Evolutionary conservation across 1,284 basidiomycete genomes (phyloP), one percentile per base, ranked within the genome.

Genomic region (Neolentinus lepideus): DNA sequence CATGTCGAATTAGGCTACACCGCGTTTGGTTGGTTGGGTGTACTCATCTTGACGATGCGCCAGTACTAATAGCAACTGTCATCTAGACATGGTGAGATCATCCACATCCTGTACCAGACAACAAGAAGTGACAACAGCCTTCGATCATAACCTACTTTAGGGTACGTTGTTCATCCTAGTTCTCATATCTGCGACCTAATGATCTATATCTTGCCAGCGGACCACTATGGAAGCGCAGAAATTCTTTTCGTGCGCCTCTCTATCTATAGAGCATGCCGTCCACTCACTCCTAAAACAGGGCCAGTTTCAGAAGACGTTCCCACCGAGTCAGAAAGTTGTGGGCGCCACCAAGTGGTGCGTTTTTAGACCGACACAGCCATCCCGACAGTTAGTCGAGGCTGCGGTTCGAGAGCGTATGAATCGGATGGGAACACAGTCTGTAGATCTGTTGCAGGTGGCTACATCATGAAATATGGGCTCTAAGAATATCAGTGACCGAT

Each of bases 261-360:
- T 46, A 52, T 35, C 24, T 14, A 4, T n/a, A 26, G 22, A 11
- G n/a, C 9, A 35, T 35, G 38, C 38, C 19, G 16, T 16, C 38
- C 38, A n/a, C 29, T n/a, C 12, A 43, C 38, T 4, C n/a, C 53
- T 51, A 47, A 52, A 56, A 46, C 65, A 90, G 88, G 88, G 88
- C 14, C 81, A 86, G 66, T 88, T 87, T 66, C 76, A 78, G 56
- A 66, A 73, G 56, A 73, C 74, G 4, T 69, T 79, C 21, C 65
- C 74, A 4, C 61, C 71, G 36, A 67, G 73, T 1, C 68, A 71
- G n/a, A 66, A 66, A 1, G 76, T 88, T 12, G 57, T 90, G 19
- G 85, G 87, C 45, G 86, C 83, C 2, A 92, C 89, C 1, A 92
- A 91, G 65, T 91, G 87, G 88, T 92, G 88, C 68, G 80, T 90